These are phyloP conservation scores for Chaetomium cochliodes DNA, from an alignment of 495 filamentous ascomycete species.

Conservation along the genomic window DNA sequence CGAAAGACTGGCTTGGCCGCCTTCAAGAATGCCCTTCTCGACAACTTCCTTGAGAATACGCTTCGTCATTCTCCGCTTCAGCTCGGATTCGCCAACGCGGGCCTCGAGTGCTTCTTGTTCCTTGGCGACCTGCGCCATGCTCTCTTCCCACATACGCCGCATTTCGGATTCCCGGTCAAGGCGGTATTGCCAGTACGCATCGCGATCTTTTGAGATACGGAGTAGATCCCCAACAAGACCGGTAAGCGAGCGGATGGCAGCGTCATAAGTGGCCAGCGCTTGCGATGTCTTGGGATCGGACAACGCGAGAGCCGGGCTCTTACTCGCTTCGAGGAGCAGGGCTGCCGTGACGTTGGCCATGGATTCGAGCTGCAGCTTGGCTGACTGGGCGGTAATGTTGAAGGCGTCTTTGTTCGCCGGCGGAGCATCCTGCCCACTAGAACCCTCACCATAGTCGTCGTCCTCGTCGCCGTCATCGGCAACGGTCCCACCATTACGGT, in stretches of 20 bases:
- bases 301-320: slow-evolving; percentile 65
- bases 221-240: slow-evolving; percentile 82
- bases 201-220: slow-evolving; percentile 87
- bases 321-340: slow-evolving; percentile 67
- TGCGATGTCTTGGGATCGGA: slow-evolving; percentile 72
- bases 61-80: slow-evolving; percentile 86
- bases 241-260: slow-evolving; percentile 83
- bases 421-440: slow-evolving; percentile 71
- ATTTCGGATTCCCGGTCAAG: slow-evolving; percentile 85
- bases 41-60: slow-evolving; percentile 84
- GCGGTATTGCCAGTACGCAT: slow-evolving; percentile 94
- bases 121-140: slow-evolving; percentile 88
- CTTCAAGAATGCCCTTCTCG: slow-evolving; percentile 54
- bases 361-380: slow-evolving; percentile 86
- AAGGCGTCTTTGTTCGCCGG: slow-evolving; percentile 83
- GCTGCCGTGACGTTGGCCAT: slow-evolving; percentile 80
- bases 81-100: slow-evolving; percentile 83
- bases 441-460: slow-evolving; percentile 79
- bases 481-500: slow-evolving; percentile 22
- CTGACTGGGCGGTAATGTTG: slow-evolving; percentile 92
- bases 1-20: slow-evolving; percentile 41
- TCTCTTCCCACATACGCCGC: slow-evolving; percentile 95
- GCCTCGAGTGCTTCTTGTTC: slow-evolving; percentile 91
- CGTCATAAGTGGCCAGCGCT: slow-evolving; percentile 84
- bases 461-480: slow-evolving; percentile 66